Base-by-base conservation (phyloP, 805 yeast species). In the Candida bentonensis region DNA sequence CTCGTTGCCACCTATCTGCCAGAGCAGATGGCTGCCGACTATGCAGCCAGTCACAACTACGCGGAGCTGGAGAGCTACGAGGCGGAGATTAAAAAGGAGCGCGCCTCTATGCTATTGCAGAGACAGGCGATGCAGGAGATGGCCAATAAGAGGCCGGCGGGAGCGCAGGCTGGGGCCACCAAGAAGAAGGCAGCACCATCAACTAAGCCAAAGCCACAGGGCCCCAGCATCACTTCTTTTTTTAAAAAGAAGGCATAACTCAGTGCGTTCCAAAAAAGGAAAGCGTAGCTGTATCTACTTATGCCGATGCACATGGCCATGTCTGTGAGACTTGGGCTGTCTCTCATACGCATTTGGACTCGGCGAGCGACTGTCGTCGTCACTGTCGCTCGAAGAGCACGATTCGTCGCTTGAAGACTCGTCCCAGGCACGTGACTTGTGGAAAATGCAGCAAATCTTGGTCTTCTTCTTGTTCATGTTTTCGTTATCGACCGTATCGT, bases 401-500 rank as follows among this genome's bases (percentile, higher is more conserved):
- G 36, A 30, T 17, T 30, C 36, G n/a, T 30, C 36, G n/a, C 17
- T 9, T 7, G 27, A 25, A 4, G 61, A 51, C 48, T 64, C 69
- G 33, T 59, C 67, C 44, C 64, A 58, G 54, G 65, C 57, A 49
- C 68, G 52, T 22, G 52, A 54, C 17, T 62, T 62, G 44, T 63
- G 66, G 50, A 54, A 65, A n/a, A 66, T 83, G 78, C 46, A 96
- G 92, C 67, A 88, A 82, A 67, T 81, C 61, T 89, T 89, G 11
- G 95, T 76, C 58, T 86, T 87, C 66, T 92, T 92, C 65, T 76
- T 84, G 56, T 81, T 74, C 82, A 92, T 68, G 57, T 82, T 63
- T 63, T 89, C 98, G 59, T 89, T 89, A 60, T 89, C 97, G 3
- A 92, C 70, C 2, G 85, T 88, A 40, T 79, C 94, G 28, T 81